Base-by-base conservation (phyloP, 2,329 filamentous ascomycete genomes). In the Nannizziopsis barbatae region DNA sequence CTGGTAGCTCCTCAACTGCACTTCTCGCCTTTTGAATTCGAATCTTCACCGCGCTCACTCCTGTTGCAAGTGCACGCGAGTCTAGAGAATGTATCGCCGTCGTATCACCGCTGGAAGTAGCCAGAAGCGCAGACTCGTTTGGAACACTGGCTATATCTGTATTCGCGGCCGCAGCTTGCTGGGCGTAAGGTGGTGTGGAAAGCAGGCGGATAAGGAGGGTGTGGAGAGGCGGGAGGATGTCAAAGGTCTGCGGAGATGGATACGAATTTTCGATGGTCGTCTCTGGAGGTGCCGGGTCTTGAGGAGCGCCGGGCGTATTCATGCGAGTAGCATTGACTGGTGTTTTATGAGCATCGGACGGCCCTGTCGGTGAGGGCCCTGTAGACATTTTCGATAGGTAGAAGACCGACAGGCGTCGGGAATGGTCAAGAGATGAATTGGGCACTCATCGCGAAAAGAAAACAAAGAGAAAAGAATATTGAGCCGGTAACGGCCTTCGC, bases 151-250 rank as follows among this genome's bases (percentile, higher is more conserved):
- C 47, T 27, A 55, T 32, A 10, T 58, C 51, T 14, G 55, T 48
- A 42, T 54, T 50, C 56, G 51, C 53, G 60, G 62, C 53, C 35
- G 51, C 56, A 42, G 44, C 50, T 31, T 22, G 54, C 47, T 31
- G 49, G 39, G 18, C 56, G 52, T 30, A 55, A 37, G 20, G 53
- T 42, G 47, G 51, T 14, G 63, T 57, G 22, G 68, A 72, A 56
- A 84, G 79, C 14, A 95, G 76, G 44, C 85, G 84, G 55, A 80
- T 74, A 52, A 95, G 79, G 56, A 94, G 79, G 51, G 80, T 75
- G 60, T 86, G 82, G 47, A 95, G 79, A 60, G 88, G 80, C 20
- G 88, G 86, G 47, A 94, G 77, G 57, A 87, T 79, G 71, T 95
- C 89, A 69, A 95, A 86, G 43, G 80, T 80, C 65, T 89, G 83